These are phyloP conservation scores for Phaffia tasmanica DNA, from an alignment of 768 basidiomycete genomes.

Conservation along the genomic window DNA sequence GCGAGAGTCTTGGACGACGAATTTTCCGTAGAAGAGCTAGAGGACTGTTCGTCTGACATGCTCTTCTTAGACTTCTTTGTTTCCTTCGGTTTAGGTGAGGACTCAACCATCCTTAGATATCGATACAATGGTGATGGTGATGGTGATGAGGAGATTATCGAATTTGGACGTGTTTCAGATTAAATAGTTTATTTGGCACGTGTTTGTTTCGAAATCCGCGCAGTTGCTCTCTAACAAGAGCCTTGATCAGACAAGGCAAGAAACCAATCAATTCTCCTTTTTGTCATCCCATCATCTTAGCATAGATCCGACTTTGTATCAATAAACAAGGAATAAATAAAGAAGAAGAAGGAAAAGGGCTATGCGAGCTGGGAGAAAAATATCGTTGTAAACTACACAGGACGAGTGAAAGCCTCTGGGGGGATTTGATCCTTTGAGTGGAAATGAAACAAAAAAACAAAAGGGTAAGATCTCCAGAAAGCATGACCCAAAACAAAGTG, in stretches of 20 bases:
- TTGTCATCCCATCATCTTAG: not conserved
- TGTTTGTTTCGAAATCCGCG: not conserved
- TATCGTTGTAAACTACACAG: not conserved
- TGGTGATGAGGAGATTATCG: not conserved
- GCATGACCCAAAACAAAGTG: not conserved
- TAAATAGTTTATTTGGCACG: not conserved
- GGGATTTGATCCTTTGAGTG: slow-evolving; percentile 20
- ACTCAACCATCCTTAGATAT: not conserved
- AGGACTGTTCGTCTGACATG: no score
- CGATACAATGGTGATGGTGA: not conserved
- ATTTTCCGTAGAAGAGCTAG: no score
- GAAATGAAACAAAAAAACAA: not conserved
- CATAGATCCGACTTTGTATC: no score
- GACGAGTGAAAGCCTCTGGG: slow-evolving; percentile 10
- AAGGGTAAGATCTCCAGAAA: not conserved
- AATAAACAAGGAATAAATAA: no score
- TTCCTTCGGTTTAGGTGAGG: no score
- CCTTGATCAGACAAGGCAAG: not conserved
- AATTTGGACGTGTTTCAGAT: not conserved
- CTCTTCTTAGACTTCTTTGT: no score
- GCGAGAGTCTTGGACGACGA: no score
- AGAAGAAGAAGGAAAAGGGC: no score
- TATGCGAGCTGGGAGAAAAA: no score
- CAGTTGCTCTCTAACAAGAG: not conserved
- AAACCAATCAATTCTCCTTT: not conserved